Conservation (phyloP, 2,329 filamentous ascomycete species). For the Pseudocercospora crystallina region DNA sequence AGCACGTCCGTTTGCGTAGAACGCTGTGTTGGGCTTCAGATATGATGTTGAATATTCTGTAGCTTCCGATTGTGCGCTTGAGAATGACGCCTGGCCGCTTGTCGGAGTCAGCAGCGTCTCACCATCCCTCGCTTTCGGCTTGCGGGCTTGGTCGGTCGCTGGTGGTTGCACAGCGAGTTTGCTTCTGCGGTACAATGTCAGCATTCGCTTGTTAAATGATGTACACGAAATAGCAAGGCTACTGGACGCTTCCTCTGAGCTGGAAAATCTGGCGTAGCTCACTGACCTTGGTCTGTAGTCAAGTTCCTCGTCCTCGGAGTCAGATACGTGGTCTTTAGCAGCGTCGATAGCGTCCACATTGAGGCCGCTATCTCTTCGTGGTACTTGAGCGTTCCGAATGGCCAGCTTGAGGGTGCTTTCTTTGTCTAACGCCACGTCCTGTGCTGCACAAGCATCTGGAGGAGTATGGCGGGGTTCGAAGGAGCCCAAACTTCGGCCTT, state of each 20-base stretch:
- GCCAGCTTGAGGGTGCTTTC: conserved; percentile 14
- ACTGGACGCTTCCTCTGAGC: too few species aligned
- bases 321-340: conserved; percentile 1
- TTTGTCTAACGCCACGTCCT: conserved; percentile 21
- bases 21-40: neutral
- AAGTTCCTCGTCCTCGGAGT: neutral
- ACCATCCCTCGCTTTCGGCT: neutral
- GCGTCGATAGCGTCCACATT: neutral
- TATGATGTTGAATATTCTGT: too few species aligned
- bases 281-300: neutral
- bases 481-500: conserved; percentile 8
- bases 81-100: conserved; percentile 1
- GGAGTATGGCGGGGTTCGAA: conserved; percentile 22
- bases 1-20: neutral
- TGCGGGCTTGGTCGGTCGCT: neutral
- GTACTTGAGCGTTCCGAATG: conserved; percentile 15
- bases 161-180: conserved; percentile 5
- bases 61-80: neutral
- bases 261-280: too few species aligned
- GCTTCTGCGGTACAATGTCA: too few species aligned
- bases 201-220: too few species aligned
- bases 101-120: conserved; percentile 4
- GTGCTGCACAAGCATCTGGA: conserved; percentile 21
- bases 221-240: too few species aligned
- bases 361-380: conserved; percentile 22